Conservation (phyloP, 139 green algal species). For the Chlamydomonas applanata region DNA sequence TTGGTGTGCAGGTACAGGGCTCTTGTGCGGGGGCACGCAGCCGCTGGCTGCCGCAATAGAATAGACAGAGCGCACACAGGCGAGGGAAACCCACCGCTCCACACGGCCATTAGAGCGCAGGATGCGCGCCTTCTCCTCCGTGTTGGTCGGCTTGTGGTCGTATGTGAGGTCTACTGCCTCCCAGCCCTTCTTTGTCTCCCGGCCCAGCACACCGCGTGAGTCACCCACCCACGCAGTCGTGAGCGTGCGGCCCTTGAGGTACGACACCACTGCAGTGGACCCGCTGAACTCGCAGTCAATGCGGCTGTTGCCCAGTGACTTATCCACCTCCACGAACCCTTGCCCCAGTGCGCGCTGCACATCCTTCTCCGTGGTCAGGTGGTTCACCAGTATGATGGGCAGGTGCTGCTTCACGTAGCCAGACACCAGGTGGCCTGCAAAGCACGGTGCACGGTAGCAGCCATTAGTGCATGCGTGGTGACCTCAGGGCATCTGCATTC, state of each 20-base stretch:
- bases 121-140: constrained; percentile 78
- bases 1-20: no score
- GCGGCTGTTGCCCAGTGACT: constrained; percentile 37
- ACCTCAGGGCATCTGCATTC: no score
- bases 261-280: constrained; percentile 70
- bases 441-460: no score
- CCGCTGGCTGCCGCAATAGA: no score
- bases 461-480: no score
- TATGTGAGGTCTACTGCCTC: constrained; percentile 71
- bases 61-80: not conserved
- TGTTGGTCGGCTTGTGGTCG: constrained; percentile 86
- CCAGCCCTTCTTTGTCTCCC: constrained; percentile 28
- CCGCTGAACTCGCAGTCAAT: constrained; percentile 85
- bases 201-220: constrained; percentile 61
- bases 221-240: constrained; percentile 79
- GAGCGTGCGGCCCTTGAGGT: constrained; percentile 49
- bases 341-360: constrained; percentile 42
- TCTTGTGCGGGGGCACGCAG: no score
- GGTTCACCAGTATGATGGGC: constrained; percentile 70
- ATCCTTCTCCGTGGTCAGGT: constrained; percentile 50
- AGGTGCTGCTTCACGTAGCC: constrained; percentile 76
- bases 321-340: constrained; percentile 72
- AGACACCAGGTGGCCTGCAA: constrained; percentile 72
- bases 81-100: constrained; percentile 52
- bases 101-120: constrained; percentile 70